phyloP scores from a whole-genome alignment of 495 filamentous ascomycete species.

The Penicillium atrosanguineum region DNA sequence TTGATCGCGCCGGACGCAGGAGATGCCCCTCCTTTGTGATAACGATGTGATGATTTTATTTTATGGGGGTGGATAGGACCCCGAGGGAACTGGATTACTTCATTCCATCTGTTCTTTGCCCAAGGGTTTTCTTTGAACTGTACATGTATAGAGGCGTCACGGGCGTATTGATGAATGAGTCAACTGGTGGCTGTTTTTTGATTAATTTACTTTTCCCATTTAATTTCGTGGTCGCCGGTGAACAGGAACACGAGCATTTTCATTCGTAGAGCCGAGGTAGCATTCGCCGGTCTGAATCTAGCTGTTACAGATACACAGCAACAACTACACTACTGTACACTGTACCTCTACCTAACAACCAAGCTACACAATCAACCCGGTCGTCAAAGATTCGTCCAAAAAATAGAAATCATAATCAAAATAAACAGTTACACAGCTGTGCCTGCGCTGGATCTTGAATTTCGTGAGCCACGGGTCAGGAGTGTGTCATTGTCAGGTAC shows the following conservation, averaged over 20 bases:
- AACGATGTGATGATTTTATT: too few relatives aligned
- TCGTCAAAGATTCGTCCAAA: neutral
- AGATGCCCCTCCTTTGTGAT: neutral
- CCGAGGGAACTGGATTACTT: too few relatives aligned
- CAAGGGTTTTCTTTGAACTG: too few relatives aligned
- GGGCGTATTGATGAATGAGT: too few relatives aligned
- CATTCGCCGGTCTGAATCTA: neutral
- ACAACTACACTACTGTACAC: neutral
- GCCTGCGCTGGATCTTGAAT: too few relatives aligned
- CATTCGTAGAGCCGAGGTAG: neutral
- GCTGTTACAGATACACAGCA: neutral
- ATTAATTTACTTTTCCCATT: neutral
- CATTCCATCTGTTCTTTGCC: too few relatives aligned
- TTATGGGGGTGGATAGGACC: too few relatives aligned
- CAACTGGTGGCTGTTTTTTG: too few relatives aligned
- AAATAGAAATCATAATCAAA: too few relatives aligned
- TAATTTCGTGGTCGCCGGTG: neutral
- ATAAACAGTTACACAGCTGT: too few relatives aligned
- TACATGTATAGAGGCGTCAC: too few relatives aligned
- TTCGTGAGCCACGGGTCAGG: neutral
- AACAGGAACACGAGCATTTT: neutral
- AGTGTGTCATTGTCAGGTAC: neutral
- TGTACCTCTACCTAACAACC: neutral
- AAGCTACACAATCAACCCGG: neutral
- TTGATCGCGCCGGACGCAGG: conserved; percentile 5